These are phyloP conservation scores for Pontederia paniculata DNA, from an alignment of 176 grass and related monocot species.

Conservation along the genomic window DNA sequence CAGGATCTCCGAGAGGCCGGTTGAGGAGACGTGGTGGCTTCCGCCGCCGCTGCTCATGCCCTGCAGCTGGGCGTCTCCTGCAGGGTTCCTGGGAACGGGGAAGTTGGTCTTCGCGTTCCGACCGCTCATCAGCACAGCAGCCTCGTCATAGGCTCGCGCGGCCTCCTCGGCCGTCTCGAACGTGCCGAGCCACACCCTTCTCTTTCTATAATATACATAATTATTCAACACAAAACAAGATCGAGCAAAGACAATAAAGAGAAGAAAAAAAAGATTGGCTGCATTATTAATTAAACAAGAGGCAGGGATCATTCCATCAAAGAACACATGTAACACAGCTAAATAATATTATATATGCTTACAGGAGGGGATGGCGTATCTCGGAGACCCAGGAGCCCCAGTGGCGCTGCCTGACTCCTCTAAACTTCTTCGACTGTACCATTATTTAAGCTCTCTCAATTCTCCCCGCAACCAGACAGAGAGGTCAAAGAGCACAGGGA, in stretches of 20 bases:
- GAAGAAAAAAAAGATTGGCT: too few species aligned
- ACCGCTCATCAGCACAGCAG: slow-evolving; percentile 91
- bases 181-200: slow-evolving; percentile 97
- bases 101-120: slow-evolving; percentile 99
- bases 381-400: slow-evolving; percentile 99
- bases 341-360: slow-evolving; percentile 27
- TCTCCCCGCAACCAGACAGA: slow-evolving; percentile 19
- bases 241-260: background rate
- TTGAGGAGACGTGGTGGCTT: background rate
- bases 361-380: slow-evolving; percentile 98
- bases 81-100: slow-evolving; percentile 40
- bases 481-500: slow-evolving; percentile 10
- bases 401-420: slow-evolving; percentile 98
- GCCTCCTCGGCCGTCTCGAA: slow-evolving; percentile 99
- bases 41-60: background rate
- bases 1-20: slow-evolving; percentile 79
- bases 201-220: slow-evolving; percentile 91
- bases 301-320: background rate
- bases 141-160: slow-evolving; percentile 91
- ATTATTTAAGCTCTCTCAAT: slow-evolving; percentile 25
- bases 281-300: background rate
- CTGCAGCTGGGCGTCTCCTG: background rate
- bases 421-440: slow-evolving; percentile 97
- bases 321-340: background rate
- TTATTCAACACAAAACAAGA: too few species aligned